These are phyloP conservation scores for Boletus patriciae DNA, from an alignment of 768 basidiomycete species.

Conservation along the genomic window DNA sequence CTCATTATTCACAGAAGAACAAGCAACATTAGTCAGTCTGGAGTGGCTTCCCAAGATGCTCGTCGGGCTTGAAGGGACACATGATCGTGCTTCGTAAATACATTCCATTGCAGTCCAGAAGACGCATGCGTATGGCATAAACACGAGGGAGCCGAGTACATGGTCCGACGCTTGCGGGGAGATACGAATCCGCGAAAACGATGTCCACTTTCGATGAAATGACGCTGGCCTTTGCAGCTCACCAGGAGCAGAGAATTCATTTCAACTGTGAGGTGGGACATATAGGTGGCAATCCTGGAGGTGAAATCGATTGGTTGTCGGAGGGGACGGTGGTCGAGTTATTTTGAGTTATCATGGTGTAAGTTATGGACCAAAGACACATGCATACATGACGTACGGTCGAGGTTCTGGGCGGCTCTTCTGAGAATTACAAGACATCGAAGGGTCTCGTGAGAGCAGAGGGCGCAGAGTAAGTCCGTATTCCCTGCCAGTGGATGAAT, in stretches of 20 bases:
- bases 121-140: slow-evolving; percentile 1
- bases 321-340: background rate
- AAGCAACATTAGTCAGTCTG: slow-evolving; percentile 13
- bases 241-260: background rate
- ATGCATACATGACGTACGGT: slow-evolving; percentile 18
- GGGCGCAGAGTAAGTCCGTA: background rate
- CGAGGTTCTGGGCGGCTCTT: slow-evolving; percentile 1
- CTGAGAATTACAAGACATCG: background rate
- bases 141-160: slow-evolving; percentile 3
- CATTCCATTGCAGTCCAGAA: slow-evolving; percentile 1
- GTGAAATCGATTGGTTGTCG: background rate
- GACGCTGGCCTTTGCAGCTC: background rate
- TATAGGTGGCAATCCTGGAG: background rate
- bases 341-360: background rate
- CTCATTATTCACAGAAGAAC: slow-evolving; percentile 14
- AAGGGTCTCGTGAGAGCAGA: slow-evolving; percentile 11
- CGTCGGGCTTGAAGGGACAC: background rate
- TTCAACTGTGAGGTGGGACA: background rate
- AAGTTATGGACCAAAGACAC: background rate
- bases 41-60: slow-evolving; percentile 1
- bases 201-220: background rate
- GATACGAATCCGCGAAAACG: slow-evolving; percentile 12
- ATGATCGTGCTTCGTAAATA: slow-evolving; percentile 4
- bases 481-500: background rate
- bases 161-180: slow-evolving; percentile 1